phyloP scores from a whole-genome alignment of 192 early-diverging fungal genomes.

The Neocallimastix lanati region DNA sequence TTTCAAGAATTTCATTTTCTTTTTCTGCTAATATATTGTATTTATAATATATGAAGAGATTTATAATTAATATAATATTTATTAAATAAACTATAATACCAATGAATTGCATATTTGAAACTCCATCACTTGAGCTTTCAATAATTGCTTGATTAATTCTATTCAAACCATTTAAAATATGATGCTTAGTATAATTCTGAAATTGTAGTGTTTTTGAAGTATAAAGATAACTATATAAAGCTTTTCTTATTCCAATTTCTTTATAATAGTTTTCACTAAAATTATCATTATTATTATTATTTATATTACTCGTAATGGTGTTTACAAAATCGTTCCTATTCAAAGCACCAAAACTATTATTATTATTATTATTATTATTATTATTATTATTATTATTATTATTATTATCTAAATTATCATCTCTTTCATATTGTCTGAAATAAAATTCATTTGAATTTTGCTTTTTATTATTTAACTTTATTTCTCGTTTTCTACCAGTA shows the following conservation, averaged over 20 bases:
- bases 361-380: no score
- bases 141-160: not conserved
- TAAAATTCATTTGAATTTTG: no score
- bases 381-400: no score
- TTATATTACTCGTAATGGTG: no score
- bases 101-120: not conserved
- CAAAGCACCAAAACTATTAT: no score
- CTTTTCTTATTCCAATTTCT: no score
- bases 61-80: not conserved
- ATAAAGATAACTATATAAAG: not conserved
- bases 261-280: no score
- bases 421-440: no score
- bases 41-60: not conserved
- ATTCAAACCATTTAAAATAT: not conserved
- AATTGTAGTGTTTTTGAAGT: not conserved
- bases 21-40: not conserved
- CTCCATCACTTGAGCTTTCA: not conserved
- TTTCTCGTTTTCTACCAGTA: not conserved
- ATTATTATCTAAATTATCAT: no score
- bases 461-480: no score
- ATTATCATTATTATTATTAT: no score
- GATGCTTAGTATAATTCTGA: not conserved
- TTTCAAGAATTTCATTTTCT: not conserved
- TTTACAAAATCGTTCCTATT: no score
- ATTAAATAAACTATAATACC: not conserved